Percentiles rank a stretch among this genome's conserved stretches.
These are phyloP conservation scores for Pseudogymnoascus sp. DNA, from an alignment of 2,329 filamentous ascomycete genomes.

Conservation along the genomic window DNA sequence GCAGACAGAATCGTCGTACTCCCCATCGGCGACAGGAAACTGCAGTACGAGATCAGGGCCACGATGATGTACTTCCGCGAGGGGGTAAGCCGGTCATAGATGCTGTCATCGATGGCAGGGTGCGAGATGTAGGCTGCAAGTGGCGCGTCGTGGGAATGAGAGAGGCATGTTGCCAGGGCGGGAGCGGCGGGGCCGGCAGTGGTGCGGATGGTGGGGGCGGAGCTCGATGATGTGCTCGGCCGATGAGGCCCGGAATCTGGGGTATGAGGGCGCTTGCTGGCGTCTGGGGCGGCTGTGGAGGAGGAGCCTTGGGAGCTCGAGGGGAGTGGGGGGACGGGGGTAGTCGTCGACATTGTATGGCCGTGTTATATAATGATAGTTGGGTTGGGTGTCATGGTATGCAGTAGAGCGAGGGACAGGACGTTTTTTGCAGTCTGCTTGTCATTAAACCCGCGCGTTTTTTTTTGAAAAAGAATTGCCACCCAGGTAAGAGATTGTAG, in stretches of 20 bases:
- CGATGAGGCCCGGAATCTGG: neutral
- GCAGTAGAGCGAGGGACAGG: neutral
- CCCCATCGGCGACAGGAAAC: slow-evolving; percentile 66
- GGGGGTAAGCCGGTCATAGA: slow-evolving; percentile 57
- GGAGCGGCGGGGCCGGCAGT: neutral
- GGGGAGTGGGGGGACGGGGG: neutral
- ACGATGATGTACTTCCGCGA: slow-evolving; percentile 60
- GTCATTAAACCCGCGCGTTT: neutral
- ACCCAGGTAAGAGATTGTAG: neutral
- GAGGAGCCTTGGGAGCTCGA: neutral
- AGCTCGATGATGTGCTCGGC: neutral
- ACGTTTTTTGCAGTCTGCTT: neutral
- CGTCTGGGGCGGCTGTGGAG: neutral
- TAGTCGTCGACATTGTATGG: neutral
- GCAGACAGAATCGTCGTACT: slow-evolving; percentile 67
- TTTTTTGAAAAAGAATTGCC: neutral
- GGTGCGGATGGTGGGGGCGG: neutral
- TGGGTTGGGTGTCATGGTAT: neutral
- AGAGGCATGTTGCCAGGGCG: neutral
- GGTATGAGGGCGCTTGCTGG: neutral
- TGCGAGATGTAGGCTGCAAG: slow-evolving; percentile 22
- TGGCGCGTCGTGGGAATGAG: neutral
- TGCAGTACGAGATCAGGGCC: slow-evolving; percentile 61
- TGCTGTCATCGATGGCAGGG: slow-evolving; percentile 36
- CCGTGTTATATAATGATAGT: neutral